Evolutionary conservation across 768 basidiomycete genomes (phyloP), one percentile per base, ranked within the genome.

Genomic region (Cyathus striatus): DNA sequence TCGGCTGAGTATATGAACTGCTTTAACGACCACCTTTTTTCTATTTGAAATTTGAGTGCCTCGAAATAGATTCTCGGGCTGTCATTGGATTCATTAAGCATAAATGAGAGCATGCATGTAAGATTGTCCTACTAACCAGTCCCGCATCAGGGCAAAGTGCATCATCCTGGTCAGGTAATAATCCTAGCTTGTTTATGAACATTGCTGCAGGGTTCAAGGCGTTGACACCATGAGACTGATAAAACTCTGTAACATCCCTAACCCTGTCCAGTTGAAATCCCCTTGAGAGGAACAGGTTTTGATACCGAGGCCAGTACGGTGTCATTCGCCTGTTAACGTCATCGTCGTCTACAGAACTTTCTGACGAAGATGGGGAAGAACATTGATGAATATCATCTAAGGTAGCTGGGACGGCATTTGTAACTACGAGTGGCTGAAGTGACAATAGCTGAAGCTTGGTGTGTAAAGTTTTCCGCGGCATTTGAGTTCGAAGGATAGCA

Each of bases 41-140:
- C 72, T 75, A 46, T 82, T 79, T 40, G 52, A 57, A 41, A 66
- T 59, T 49, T 75, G 70, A 38, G 69, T 72, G 20, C 85, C 86
- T 38, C 85, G 75, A 59, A 89, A 89, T 30, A 89, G 63, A 54
- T 81, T 79, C 45, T 84, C 85, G 35, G 76, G 83, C 86, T 88
- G 46, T 23, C n/a, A 38, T 47, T 24, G 23, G 27, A 24, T 20
- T 23, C 32, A 26, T 20, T 35, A 22, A 40, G 59, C 5, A 54
- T 48, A 24, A 14, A 27, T 42, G 34, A n/a, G n/a, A n/a, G n/a
- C n/a, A n/a, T n/a, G n/a, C n/a, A 27, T n/a, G 32, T 40, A 45
- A 18, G 27, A 12, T 3, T 41, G 21, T 37, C 21, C 35, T 18
- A 70, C 80, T 54, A 47, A 87, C 86, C 60, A 88, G 61, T 32